These are phyloP conservation scores for Schizophyllum commune DNA, from an alignment of 1,284 basidiomycete species.

Conservation along the genomic window DNA sequence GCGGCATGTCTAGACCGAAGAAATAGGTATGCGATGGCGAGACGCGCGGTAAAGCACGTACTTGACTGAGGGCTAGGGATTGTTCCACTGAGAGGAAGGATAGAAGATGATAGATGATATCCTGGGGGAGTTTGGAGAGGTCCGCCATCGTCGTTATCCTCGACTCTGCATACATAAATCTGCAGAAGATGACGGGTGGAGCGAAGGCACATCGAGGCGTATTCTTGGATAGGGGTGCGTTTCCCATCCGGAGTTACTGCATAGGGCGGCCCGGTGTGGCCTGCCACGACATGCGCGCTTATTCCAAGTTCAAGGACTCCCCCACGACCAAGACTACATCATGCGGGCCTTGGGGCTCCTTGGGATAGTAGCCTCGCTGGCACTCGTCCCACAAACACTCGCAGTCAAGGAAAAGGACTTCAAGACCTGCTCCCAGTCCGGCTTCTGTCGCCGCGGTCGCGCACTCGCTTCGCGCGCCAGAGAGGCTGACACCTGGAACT, in stretches of 20 bases:
- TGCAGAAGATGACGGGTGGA: background rate
- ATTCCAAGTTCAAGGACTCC: background rate
- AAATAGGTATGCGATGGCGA: background rate
- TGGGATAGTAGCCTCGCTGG: background rate
- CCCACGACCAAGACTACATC: too few relatives aligned
- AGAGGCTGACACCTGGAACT: constrained; percentile 58
- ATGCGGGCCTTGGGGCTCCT: background rate
- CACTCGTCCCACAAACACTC: constrained; percentile 10
- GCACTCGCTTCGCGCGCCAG: constrained; percentile 67
- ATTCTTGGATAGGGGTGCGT: too few relatives aligned
- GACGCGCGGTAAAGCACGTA: background rate
- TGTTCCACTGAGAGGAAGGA: background rate
- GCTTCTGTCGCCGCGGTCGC: constrained; percentile 86
- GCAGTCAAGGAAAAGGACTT: constrained; percentile 78
- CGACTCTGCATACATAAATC: too few relatives aligned
- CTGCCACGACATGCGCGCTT: too few relatives aligned
- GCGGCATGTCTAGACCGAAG: background rate
- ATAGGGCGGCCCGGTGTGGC: too few relatives aligned
- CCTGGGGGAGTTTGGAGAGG: background rate
- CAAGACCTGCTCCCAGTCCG: constrained; percentile 85
- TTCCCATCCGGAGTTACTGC: too few relatives aligned
- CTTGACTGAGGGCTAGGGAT: background rate
- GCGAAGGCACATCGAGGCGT: too few relatives aligned
- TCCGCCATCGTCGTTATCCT: background rate
- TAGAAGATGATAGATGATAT: background rate